A percentile compares a stretch with the other conserved stretches of the same genome.
Evolutionary conservation across 495 filamentous ascomycete species (phyloP).

Genomic region (Aspergillus ostianus): DNA sequence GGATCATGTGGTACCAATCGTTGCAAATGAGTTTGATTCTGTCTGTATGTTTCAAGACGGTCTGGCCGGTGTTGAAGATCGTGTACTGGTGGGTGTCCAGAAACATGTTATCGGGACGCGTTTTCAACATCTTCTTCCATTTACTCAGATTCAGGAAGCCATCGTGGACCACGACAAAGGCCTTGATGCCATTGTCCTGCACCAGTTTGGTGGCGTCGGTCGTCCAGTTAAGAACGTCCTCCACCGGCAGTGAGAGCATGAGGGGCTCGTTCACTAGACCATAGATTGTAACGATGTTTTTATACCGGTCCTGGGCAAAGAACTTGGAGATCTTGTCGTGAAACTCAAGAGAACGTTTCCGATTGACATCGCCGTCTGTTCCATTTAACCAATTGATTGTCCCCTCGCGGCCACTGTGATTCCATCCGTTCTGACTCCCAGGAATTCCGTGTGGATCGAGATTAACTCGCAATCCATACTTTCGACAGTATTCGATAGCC

Average conservation of each 20-base stretch:
- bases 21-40: constrained; percentile 83
- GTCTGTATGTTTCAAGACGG: constrained; percentile 66
- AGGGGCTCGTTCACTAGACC: constrained; percentile 84
- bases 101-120: constrained; percentile 51
- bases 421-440: constrained; percentile 88
- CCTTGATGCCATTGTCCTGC: constrained; percentile 65
- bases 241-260: constrained; percentile 62
- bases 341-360: constrained; percentile 73
- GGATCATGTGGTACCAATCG: constrained; percentile 79
- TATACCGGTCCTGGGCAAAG: constrained; percentile 82
- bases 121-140: constrained; percentile 70
- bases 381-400: constrained; percentile 76
- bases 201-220: constrained; percentile 59
- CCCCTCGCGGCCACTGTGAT: constrained; percentile 77
- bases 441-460: constrained; percentile 87
- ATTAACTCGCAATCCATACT: constrained; percentile 90
- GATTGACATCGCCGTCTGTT: constrained; percentile 60
- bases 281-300: constrained; percentile 80
- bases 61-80: constrained; percentile 79
- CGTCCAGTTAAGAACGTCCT: constrained; percentile 70
- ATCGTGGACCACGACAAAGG: constrained; percentile 73
- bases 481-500: constrained; percentile 88
- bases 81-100: constrained; percentile 94
- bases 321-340: constrained; percentile 78
- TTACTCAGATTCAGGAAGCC: constrained; percentile 78